Percentiles rank a stretch among this genome's conserved stretches.
Conservation (phyloP, 139 green algal species). For the Chara braunii region DNA sequence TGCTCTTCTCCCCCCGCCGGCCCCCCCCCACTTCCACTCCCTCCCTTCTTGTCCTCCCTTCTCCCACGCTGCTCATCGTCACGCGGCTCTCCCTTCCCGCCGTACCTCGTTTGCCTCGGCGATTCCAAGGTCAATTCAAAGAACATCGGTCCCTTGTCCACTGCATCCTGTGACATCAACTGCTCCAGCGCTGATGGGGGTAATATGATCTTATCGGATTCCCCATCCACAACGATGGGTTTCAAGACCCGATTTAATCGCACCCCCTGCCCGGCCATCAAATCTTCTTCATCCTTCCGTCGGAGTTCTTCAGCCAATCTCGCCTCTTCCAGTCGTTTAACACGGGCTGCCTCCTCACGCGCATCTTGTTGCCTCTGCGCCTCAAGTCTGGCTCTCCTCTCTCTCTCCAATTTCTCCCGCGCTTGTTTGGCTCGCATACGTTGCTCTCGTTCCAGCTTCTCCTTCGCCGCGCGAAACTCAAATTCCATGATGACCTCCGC, state of each 20-base stretch:
- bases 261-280: conserved; percentile 18
- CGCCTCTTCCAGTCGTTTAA: conserved; percentile 12
- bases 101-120: too few species aligned
- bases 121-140: conserved; percentile 18
- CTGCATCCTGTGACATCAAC: conserved; percentile 6
- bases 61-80: too few species aligned
- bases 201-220: conserved; percentile 32
- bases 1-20: background rate
- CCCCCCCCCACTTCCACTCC: background rate
- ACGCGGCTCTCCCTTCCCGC: too few species aligned
- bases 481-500: conserved; percentile 6
- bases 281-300: conserved; percentile 3
- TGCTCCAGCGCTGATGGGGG: conserved; percentile 14
- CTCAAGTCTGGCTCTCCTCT: conserved; percentile 21
- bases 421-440: background rate
- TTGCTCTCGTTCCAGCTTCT: conserved; percentile 22
- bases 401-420: conserved; percentile 11
- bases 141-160: conserved; percentile 41
- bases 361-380: conserved; percentile 5
- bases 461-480: background rate
- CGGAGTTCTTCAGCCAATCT: conserved; percentile 11
- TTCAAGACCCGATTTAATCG: conserved; percentile 12
- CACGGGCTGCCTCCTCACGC: conserved; percentile 14
- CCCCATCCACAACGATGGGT: conserved; percentile 1
- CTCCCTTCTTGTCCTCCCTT: too few species aligned